Evolutionary conservation across 306 rosid species (phyloP).

Genomic region (Trichosanthes cucumerina): DNA sequence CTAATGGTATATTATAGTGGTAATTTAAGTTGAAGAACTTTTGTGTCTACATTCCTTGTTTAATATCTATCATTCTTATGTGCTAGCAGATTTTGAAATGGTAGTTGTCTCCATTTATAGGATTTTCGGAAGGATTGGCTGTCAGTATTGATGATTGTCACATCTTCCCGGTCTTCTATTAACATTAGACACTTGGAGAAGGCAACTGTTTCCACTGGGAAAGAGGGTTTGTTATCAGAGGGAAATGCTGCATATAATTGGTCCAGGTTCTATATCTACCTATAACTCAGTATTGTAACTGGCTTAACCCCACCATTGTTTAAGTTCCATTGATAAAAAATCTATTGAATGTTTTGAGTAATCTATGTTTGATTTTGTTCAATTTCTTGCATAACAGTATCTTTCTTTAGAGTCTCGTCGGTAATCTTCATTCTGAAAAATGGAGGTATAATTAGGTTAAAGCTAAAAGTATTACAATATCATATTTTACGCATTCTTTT

Average conservation of each 20-base stretch:
- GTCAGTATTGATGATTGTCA: slow-evolving; percentile 73
- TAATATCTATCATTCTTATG: not conserved
- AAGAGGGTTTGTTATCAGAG: slow-evolving; percentile 88
- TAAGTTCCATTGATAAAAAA: not conserved
- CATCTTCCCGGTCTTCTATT: slow-evolving; percentile 90
- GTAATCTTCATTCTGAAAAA: not conserved
- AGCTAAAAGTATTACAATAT: not conserved
- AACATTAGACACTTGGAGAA: slow-evolving; percentile 97
- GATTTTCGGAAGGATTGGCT: slow-evolving; percentile 94
- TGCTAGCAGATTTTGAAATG: not conserved
- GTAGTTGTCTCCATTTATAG: slow-evolving; percentile 23
- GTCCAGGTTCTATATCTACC: slow-evolving; percentile 61
- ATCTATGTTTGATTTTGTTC: not conserved
- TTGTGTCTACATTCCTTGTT: not conserved
- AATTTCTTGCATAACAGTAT: not conserved
- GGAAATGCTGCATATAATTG: slow-evolving; percentile 96
- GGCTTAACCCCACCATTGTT: not conserved
- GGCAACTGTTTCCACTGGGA: slow-evolving; percentile 96
- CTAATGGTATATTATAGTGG: not conserved
- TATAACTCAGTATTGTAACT: not conserved
- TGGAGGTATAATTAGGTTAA: not conserved
- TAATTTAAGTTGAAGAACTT: not conserved
- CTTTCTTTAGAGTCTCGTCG: not conserved
- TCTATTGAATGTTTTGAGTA: not conserved
- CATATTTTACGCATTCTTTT: not conserved